A percentile compares a stretch with the other conserved stretches of the same genome.
Conservation (phyloP, 352 stramenopile genomes). For the Phytophthora megakarya region DNA sequence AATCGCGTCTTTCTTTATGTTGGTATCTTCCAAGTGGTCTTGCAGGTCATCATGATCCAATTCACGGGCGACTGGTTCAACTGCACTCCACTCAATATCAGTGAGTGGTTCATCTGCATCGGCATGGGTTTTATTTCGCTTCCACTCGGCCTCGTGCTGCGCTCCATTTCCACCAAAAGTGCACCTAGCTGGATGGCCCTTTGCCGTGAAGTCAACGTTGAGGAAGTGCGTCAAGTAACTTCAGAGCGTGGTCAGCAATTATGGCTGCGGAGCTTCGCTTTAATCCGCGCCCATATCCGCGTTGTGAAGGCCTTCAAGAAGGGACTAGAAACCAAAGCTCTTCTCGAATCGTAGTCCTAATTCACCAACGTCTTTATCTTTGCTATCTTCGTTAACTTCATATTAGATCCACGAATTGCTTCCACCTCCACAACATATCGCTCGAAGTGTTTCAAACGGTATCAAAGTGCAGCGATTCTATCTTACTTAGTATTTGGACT, state of each 20-base stretch:
- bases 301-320: conserved; percentile 72
- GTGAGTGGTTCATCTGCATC: conserved; percentile 64
- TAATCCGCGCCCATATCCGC: conserved; percentile 61
- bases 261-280: conserved; percentile 20
- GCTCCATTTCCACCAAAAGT: conserved; percentile 59
- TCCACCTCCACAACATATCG: no score
- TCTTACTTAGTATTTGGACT: no score
- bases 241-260: conserved; percentile 8
- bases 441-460: no score
- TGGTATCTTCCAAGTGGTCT: conserved; percentile 81
- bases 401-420: no score
- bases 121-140: conserved; percentile 53
- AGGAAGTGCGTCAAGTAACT: conserved; percentile 43
- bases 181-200: conserved; percentile 59
- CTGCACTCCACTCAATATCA: conserved; percentile 43
- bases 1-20: conserved; percentile 94
- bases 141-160: conserved; percentile 51
- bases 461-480: no score
- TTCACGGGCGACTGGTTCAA: conserved; percentile 81
- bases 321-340: conserved; percentile 39
- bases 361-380: no score
- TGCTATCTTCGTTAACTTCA: no score
- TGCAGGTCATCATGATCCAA: conserved; percentile 95
- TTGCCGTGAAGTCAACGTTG: conserved; percentile 49
- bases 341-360: background rate